Evolutionary conservation across 352 stramenopile species (phyloP).

Genomic region (Phytophthora megakarya): DNA sequence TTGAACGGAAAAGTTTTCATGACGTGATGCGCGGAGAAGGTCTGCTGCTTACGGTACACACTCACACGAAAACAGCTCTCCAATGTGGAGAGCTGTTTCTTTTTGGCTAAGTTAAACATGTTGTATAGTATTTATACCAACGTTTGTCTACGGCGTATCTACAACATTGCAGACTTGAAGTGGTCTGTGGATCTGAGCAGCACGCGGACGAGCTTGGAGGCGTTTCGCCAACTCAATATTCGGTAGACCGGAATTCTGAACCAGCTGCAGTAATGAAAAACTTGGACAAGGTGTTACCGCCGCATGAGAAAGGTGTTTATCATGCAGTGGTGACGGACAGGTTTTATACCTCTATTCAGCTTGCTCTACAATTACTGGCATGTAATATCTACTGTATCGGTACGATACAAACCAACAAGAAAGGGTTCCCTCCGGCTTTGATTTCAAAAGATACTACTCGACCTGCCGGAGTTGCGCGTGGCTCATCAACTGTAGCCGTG

Average conservation of each 20-base stretch:
- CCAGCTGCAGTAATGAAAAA: not conserved
- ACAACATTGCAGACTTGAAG: too few relatives aligned
- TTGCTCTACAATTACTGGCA: not conserved
- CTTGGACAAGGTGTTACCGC: not conserved
- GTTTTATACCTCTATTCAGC: conserved; percentile 1
- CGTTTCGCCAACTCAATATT: too few relatives aligned
- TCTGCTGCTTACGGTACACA: too few relatives aligned
- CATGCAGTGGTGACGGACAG: not conserved
- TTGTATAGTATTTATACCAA: too few relatives aligned
- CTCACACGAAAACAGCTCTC: too few relatives aligned
- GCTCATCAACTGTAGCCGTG: not conserved
- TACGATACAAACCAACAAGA: not conserved
- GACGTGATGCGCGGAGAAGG: too few relatives aligned
- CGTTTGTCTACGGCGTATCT: too few relatives aligned
- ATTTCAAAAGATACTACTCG: not conserved
- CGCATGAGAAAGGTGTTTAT: not conserved
- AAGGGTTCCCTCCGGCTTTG: not conserved
- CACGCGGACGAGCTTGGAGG: too few relatives aligned
- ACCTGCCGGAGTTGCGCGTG: not conserved
- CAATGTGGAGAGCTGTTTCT: too few relatives aligned
- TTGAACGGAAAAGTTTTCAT: too few relatives aligned
- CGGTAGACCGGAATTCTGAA: not conserved
- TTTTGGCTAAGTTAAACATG: too few relatives aligned
- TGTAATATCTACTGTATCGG: not conserved
- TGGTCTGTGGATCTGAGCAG: too few relatives aligned